phyloP scores from a whole-genome alignment of 257 asterid genomes.

The Forsythia viridissima region DNA sequence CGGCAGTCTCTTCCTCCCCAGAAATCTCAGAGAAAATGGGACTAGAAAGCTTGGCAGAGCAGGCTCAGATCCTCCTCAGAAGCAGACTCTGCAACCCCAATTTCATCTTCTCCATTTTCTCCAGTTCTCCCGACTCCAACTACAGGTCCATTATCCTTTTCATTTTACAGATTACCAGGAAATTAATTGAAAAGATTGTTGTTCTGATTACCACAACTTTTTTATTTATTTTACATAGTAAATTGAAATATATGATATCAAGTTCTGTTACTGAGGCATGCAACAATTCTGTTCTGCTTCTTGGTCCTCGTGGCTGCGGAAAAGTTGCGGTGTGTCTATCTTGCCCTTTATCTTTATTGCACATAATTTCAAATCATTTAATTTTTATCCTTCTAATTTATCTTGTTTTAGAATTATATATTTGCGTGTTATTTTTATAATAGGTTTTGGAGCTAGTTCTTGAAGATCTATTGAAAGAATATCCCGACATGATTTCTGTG shows the following conservation, averaged over 20 bases:
- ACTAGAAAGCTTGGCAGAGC: conserved; percentile 37
- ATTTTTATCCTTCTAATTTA: neutral
- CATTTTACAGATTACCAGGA: conserved; percentile 4
- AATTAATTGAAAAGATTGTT: neutral
- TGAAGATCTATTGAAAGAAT: conserved; percentile 68
- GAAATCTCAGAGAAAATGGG: conserved; percentile 36
- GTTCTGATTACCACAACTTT: neutral
- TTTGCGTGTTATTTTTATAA: conserved; percentile 19
- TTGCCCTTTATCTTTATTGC: conserved; percentile 9
- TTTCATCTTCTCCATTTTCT: conserved; percentile 61
- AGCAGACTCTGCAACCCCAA: conserved; percentile 65
- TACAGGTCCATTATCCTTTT: conserved; percentile 55
- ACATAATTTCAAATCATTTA: neutral
- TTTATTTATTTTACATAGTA: conserved; percentile 32
- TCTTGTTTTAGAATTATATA: conserved; percentile 8
- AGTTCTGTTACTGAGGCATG: conserved; percentile 90
- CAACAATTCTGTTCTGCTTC: conserved; percentile 83
- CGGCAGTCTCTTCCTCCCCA: neutral
- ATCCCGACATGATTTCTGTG: conserved; percentile 79
- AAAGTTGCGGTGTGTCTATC: conserved; percentile 56
- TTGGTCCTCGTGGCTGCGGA: conserved; percentile 98
- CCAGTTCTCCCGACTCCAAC: conserved; percentile 75
- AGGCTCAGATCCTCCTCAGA: conserved; percentile 54
- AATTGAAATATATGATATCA: conserved; percentile 76
- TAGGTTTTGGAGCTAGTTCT: conserved; percentile 91